phyloP scores from a whole-genome alignment of 257 asterid species.

The Datura wrightii region DNA sequence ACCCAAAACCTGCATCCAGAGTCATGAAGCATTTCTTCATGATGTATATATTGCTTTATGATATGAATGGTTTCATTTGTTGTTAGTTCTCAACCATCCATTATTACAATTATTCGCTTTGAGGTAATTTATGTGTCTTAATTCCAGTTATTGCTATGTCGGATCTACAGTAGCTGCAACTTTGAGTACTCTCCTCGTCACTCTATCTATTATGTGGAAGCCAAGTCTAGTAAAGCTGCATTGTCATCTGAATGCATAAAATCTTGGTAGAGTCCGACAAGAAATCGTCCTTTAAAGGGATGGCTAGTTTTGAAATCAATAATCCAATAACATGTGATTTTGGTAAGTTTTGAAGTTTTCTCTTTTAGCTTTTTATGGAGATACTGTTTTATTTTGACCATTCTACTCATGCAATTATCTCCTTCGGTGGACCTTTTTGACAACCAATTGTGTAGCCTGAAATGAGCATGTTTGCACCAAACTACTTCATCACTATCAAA shows the following conservation, averaged over 20 bases:
- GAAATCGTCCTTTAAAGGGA: not conserved
- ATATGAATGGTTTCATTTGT: not conserved
- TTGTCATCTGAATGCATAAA: not conserved
- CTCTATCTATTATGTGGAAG: not conserved
- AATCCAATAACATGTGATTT: not conserved
- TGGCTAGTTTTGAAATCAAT: not conserved
- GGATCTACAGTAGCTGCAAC: constrained; percentile 48
- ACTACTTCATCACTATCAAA: not conserved
- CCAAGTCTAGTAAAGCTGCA: not conserved
- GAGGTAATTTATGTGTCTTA: constrained; percentile 3
- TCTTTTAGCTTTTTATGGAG: no score
- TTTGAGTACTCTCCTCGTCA: constrained; percentile 40
- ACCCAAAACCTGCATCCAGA: not conserved
- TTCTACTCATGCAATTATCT: not conserved
- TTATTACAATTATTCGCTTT: not conserved
- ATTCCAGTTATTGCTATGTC: constrained; percentile 56
- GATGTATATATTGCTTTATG: not conserved
- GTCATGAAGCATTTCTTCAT: not conserved
- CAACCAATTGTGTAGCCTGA: not conserved
- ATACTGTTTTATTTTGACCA: not conserved
- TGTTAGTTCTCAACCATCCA: not conserved
- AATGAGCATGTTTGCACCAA: not conserved
- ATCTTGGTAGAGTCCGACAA: not conserved
- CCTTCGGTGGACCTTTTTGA: not conserved
- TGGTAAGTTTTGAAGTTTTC: not conserved